Base-by-base conservation (phyloP, 257 asterid species). In the Rehmannia glutinosa region DNA sequence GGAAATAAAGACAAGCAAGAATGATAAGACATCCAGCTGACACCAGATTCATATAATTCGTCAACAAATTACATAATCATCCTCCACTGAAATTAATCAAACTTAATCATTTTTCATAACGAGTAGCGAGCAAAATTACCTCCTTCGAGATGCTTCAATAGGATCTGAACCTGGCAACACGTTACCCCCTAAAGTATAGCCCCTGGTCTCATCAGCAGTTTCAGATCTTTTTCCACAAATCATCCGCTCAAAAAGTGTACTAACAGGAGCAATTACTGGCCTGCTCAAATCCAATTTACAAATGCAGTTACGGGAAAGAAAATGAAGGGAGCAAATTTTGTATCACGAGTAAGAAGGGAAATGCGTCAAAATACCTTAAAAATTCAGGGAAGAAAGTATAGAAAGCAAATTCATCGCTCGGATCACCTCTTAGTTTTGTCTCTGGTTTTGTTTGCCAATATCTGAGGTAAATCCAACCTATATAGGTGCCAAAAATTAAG, bases 381-480 rank as follows among this genome's bases (percentile, higher is more conserved):
- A 85, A 45, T 51, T 83, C 89, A 30, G 99, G 96, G 80, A 90
- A 90, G 78, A 93, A 90, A 0, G 97, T 77, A 16, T 94, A 82
- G 73, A 88, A 90, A 15, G 91, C 80, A 82, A 93, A 93, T 51
- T 86, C 96, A 80, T 90, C 97, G 77, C 96, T 90, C 38, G 96
- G 95, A 82, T 93, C 96, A 8, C 99, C 99, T 77, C 85, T 85
- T 39, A 83, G 72, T 73, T 84, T 85, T 8, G 92, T 83, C 82
- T 92, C 97, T 15, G 95, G 82, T 56, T 87, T 87, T 46, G 50
- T 78, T 61, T 90, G 97, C 96, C 96, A 93, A 76, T 90, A 90
- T 74, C 99, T 83, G 64, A 93, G 96, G 83, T 93, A 88, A 71
- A 90, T 80, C 99, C 97, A 93, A 49, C 96, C 91, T 17, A 83